Base-by-base conservation (phyloP, 2,329 filamentous ascomycete genomes). In the Trichoderma pleuroti region DNA sequence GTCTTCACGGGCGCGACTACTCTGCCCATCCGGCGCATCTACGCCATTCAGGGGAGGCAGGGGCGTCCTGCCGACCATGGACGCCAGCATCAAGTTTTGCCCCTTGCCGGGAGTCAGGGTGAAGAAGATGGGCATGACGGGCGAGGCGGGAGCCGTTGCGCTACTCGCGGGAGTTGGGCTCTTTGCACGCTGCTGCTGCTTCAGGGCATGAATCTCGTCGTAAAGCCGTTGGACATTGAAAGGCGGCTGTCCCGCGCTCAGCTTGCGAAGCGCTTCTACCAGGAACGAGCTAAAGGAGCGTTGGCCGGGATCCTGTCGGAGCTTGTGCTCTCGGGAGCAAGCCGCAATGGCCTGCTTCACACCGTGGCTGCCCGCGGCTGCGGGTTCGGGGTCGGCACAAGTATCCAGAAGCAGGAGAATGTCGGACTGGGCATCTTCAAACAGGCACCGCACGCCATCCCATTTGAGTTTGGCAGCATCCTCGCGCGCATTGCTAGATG, bases 291-390 rank as follows among this genome's bases (percentile, higher is more conserved):
- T 90, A 73, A 91, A 91, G 1, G 87, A 87, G 54, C 82, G 83
- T n/a, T 82, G 78, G n/a, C 30, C 34, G 6, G 81, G 78, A 30
- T 81, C 76, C 39, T 86, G 85, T 49, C 81, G 79, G 12, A 78
- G 76, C 65, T 79, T 81, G 69, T 85, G 84, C 60, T 89, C 88
- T 8, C 84, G 82, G 1, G 82, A 83, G 74, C 83, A 86, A n/a
- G 88, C 87, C 7, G 88, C 88, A 74, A 91, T 89, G 57, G 85
- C 85, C 77, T 91, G 88, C 77, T 91, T 91, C 24, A 85, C 79
- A 32, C 87, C 88, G 74, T 86, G 84, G 71, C 84, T 86, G 28
- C 86, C 85, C 5, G 84, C 81, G 64, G 83, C 78, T 1, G 84
- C 80, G 12, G 82, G 81, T 72, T 90, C 86, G 34, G 84, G 82